These are phyloP conservation scores for Epithele typhae DNA, from an alignment of 768 basidiomycete species.

Conservation along the genomic window DNA sequence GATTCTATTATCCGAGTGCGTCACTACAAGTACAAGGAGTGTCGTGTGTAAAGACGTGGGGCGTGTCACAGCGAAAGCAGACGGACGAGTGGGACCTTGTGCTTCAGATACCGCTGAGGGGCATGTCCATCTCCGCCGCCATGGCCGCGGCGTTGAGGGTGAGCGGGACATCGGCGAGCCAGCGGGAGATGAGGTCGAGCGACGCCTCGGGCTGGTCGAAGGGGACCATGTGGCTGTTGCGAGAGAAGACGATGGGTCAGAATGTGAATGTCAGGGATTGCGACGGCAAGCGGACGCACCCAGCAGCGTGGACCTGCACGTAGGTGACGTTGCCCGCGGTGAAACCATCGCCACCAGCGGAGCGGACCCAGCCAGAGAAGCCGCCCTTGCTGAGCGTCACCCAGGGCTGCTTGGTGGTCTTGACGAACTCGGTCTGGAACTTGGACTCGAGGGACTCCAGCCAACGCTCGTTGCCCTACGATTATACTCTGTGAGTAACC, in stretches of 20 bases:
- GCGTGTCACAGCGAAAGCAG: too few species aligned
- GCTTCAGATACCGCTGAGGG: too few species aligned
- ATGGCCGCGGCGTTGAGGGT: conserved; percentile 18
- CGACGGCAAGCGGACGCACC: conserved; percentile 43
- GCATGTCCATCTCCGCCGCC: too few species aligned
- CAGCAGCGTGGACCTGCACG: conserved; percentile 73
- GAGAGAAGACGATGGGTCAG: too few species aligned
- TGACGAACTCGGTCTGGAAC: conserved; percentile 59
- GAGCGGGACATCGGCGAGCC: conserved; percentile 53
- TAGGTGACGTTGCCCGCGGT: conserved; percentile 85
- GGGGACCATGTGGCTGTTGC: conserved; percentile 79
- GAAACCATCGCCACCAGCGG: conserved; percentile 58
- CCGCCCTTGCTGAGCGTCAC: conserved; percentile 46
- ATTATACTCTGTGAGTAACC: too few species aligned
- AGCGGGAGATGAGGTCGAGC: conserved; percentile 58
- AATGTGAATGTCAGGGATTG: background rate
- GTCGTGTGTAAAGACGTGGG: too few species aligned
- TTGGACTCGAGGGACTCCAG: conserved; percentile 55
- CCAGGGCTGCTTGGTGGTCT: conserved; percentile 51
- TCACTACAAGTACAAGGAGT: too few species aligned
- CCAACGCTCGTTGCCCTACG: conserved; percentile 76
- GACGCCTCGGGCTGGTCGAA: conserved; percentile 87
- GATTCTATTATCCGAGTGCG: too few species aligned
- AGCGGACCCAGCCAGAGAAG: conserved; percentile 63
- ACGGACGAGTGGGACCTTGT: too few species aligned